These are phyloP conservation scores for Leccinellum albellum DNA, from an alignment of 768 basidiomycete genomes.

Conservation along the genomic window DNA sequence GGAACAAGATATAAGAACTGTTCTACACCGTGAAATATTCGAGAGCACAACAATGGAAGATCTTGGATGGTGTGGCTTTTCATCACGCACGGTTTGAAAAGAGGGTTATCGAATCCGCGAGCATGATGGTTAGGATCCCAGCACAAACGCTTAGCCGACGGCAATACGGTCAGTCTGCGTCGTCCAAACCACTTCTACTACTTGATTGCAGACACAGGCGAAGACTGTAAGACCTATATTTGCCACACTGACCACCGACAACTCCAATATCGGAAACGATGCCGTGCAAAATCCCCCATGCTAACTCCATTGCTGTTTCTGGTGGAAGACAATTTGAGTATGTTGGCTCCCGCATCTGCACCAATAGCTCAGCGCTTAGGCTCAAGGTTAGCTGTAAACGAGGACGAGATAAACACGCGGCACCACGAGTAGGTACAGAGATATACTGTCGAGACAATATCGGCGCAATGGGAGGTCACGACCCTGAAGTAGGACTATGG, in stretches of 20 bases:
- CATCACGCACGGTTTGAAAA: background rate
- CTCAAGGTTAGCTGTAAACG: background rate
- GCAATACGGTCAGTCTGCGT: background rate
- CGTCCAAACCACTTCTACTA: background rate
- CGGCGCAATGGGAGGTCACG: background rate
- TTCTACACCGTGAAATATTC: background rate
- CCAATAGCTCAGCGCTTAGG: too few relatives aligned
- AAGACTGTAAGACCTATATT: background rate
- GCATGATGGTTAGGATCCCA: background rate
- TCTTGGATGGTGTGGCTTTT: background rate
- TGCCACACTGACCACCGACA: background rate
- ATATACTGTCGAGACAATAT: background rate
- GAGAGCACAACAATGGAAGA: background rate
- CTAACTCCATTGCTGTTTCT: background rate
- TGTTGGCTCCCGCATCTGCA: too few relatives aligned
- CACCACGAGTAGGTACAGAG: background rate
- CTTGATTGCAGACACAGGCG: background rate
- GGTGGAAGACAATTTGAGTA: background rate
- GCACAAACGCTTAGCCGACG: background rate
- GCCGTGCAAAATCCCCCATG: background rate
- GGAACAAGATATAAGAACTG: background rate
- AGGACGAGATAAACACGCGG: background rate
- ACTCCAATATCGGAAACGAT: background rate
- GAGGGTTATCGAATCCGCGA: too few relatives aligned
- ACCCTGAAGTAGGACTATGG: background rate